Base-by-base conservation (phyloP, 805 yeast genomes). In the Yueomyces sp. region DNA sequence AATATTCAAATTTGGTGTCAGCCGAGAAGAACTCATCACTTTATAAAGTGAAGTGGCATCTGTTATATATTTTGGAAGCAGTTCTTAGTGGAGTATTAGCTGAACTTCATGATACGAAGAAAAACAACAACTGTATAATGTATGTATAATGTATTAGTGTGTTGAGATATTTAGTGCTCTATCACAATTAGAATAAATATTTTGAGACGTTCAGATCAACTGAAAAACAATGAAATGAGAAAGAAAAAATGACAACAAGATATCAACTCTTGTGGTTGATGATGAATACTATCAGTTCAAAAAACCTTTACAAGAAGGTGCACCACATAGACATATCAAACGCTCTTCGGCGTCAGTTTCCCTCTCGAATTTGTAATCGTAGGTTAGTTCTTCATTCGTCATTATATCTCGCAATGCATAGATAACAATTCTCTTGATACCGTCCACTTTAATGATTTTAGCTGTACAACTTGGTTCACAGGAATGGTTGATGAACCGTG, bases 381-480 rank as follows among this genome's bases (percentile, higher is more conserved):
- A 92, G 0, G 99, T 92, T 55, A 92, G 69, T 58, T 92, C 99
- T 58, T 82, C 94, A 61, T 86, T 85, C 4, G 92, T 83, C 3
- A 71, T 84, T 46, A 92, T 81, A 57, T 90, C 96, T 40, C 94
- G 67, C 50, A 85, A 66, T 0, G 98, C 96, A 62, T 90, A 92
- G 31, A 92, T 87, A 43, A 88, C 97, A 66, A 92, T 90, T 60
- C 97, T 73, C 64, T 85, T 86, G 54, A 76, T 81, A 3, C 96
- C 96, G 46, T 87, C 96, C 37, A 87, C 96, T 60, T 86, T 86
- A 55, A 88, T 88, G 56, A 92, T 87, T 57, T 88, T 90, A 2
- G 98, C 97, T 0, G 95, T 87, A 65, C 98, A 92, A 52, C 95
- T 87, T 1, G 99, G 99, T 43, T 82, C 84, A 65, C 99, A 92